Evolutionary conservation across 345 rosid species (phyloP).

Genomic region (Eutrema japonicum): DNA sequence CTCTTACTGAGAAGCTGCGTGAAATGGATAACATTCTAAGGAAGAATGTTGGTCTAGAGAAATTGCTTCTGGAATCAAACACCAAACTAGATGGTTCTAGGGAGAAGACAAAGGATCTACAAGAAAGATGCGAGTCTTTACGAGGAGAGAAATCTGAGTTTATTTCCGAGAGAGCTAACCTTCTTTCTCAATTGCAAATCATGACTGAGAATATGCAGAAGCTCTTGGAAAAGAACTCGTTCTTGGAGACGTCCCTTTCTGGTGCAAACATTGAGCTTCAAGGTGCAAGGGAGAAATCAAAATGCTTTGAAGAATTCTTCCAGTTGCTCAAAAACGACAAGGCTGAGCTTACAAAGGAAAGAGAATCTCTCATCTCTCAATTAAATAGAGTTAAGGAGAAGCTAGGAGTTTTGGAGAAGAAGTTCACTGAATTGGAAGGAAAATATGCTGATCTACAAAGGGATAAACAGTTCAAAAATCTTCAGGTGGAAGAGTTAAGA

Average conservation of each 20-base stretch:
- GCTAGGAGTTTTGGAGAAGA: conserved; percentile 65
- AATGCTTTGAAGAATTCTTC: conserved; percentile 73
- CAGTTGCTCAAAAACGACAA: conserved; percentile 73
- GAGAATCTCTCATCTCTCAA: conserved; percentile 58
- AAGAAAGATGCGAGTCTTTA: conserved; percentile 65
- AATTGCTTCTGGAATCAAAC: conserved; percentile 71
- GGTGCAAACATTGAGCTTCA: conserved; percentile 82
- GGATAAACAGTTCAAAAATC: conserved; percentile 60
- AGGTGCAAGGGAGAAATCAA: conserved; percentile 65
- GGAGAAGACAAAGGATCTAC: conserved; percentile 60
- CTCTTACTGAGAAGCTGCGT: conserved; percentile 58
- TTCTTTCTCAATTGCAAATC: conserved; percentile 79
- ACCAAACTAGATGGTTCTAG: conserved; percentile 69
- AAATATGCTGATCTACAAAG: conserved; percentile 67
- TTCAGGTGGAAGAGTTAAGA: conserved; percentile 72
- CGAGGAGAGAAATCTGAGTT: conserved; percentile 74
- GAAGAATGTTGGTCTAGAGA: conserved; percentile 67
- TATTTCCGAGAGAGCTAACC: conserved; percentile 65
- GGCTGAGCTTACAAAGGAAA: conserved; percentile 58
- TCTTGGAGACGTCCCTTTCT: conserved; percentile 59
- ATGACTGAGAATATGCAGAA: conserved; percentile 78
- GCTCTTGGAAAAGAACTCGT: conserved; percentile 63
- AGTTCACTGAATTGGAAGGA: conserved; percentile 67
- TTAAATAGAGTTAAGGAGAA: conserved; percentile 65
- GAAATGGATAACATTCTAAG: conserved; percentile 56